A percentile compares a stretch with the other conserved stretches of the same genome.
Evolutionary conservation across 2,329 filamentous ascomycete species (phyloP).

Genomic region (Xenoacremonium recifei): DNA sequence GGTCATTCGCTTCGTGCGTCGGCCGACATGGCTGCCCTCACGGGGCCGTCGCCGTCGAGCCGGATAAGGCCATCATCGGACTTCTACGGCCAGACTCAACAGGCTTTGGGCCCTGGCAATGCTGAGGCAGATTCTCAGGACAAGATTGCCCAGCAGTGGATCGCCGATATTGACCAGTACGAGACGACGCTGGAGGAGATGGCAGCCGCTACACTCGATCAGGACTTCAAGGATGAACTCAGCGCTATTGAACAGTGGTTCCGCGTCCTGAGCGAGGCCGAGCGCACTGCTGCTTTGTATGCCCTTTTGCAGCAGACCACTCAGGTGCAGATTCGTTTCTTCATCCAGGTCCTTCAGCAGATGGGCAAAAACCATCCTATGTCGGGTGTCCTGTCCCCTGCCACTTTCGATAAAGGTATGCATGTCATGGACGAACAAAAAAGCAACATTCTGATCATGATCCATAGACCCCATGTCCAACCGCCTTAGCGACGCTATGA

Average conservation of each 20-base stretch:
- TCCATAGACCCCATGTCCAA: conserved; percentile 94
- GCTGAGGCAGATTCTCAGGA: conserved; percentile 81
- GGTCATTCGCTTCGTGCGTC: conserved; percentile 89
- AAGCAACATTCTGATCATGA: too few relatives aligned
- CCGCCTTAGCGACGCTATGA: conserved; percentile 94
- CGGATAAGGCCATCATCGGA: conserved; percentile 94
- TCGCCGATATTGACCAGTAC: conserved; percentile 97
- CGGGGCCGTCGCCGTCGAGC: conserved; percentile 63
- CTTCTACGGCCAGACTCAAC: conserved; percentile 79
- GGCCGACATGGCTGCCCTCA: conserved; percentile 88
- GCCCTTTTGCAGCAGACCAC: conserved; percentile 96
- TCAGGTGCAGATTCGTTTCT: conserved; percentile 98
- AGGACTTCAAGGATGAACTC: conserved; percentile 99
- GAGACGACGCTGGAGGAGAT: conserved; percentile 99
- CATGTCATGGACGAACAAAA: conserved; percentile 4
- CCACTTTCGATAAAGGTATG: conserved; percentile 93
- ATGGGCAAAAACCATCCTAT: conserved; percentile 99
- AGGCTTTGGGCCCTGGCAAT: conserved; percentile 64
- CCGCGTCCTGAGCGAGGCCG: conserved; percentile 91
- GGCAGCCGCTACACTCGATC: conserved; percentile 96
- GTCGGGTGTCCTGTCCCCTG: conserved; percentile 90
- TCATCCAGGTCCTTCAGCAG: conserved; percentile 97
- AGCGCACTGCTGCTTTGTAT: conserved; percentile 92
- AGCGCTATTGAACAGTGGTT: conserved; percentile 99
- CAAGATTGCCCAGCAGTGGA: conserved; percentile 96